phyloP scores from a whole-genome alignment of 371 early-diverging fungal species.

The Fennellomyces sp. region DNA sequence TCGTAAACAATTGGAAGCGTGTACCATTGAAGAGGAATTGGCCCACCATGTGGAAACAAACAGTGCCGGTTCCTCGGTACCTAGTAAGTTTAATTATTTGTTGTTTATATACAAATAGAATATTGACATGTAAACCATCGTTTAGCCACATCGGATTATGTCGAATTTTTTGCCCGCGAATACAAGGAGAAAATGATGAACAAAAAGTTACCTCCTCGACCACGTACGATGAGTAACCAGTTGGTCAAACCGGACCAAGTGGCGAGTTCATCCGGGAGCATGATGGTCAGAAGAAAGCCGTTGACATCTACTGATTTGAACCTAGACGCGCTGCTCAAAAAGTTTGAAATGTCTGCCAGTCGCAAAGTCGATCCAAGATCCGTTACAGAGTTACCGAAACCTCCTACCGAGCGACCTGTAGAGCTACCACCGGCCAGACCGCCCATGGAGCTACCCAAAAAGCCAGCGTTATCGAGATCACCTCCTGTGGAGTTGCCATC shows the following conservation, averaged over 20 bases:
- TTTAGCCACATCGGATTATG: constrained; percentile 39
- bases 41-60: constrained; percentile 21
- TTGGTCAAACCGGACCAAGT: background rate
- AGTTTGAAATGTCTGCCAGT: no score
- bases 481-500: no score
- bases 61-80: constrained; percentile 31
- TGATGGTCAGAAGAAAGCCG: constrained; percentile 37
- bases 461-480: no score
- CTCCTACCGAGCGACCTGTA: no score
- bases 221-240: constrained; percentile 4
- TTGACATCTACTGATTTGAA: constrained; percentile 10
- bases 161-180: constrained; percentile 18
- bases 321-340: constrained; percentile 15
- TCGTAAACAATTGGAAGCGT: constrained; percentile 34
- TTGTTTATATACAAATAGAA: background rate
- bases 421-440: no score
- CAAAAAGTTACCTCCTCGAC: constrained; percentile 15
- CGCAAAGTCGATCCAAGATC: no score
- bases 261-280: constrained; percentile 16
- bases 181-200: constrained; percentile 11
- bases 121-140: background rate
- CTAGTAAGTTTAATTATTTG: constrained; percentile 21
- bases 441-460: no score
- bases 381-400: no score
- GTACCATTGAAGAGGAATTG: constrained; percentile 33